Base-by-base conservation (phyloP, 768 basidiomycete species). In the Xanthoconium stramineum region DNA sequence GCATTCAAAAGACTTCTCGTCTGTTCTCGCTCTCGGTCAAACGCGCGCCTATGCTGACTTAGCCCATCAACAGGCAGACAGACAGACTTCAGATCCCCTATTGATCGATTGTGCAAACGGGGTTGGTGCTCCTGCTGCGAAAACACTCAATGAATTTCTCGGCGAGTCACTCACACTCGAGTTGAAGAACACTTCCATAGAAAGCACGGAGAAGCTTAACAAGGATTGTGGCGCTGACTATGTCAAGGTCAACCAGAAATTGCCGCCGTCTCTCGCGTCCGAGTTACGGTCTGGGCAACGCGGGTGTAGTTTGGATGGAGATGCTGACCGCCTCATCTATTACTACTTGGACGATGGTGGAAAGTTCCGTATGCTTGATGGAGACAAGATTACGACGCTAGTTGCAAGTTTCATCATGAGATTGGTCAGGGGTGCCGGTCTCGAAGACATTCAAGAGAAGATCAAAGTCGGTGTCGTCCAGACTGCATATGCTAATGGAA, bases 61-160 rank as follows among this genome's bases (percentile, higher is more conserved):
- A 24, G 24, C 24, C 24, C 42, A 45, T 38, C 42, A 29, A 35
- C 56, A 92, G 88, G 75, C 80, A 28, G 84, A 84, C 56, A 85
- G 85, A 55, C 70, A 72, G 76, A 40, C 73, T 76, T 50, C 80
- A 12, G 71, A 80, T 15, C 82, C 85, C 37, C 67, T 99, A 46
- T 70, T 89, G n/a, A 78, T 99, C 40, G 97, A 99, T 71, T 98
- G 97, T 69, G 97, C 97, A n/a, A 98, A 99, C 69, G 97, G 97
- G 29, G 97, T 99, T 24, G 97, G 97, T 46, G 84, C 89, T 15
- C 75, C 79, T 8, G 86, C 89, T 38, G 85, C 91, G 13, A 75
- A 76, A 35, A 82, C 80, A 42, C 75, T 98, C 38, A 67, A 77
- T 5, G 72, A 80, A 52, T 78, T 83, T 51, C 80, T 97, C 24